Conservation (phyloP, 345 rosid species). For the Brassica cretica region DNA sequence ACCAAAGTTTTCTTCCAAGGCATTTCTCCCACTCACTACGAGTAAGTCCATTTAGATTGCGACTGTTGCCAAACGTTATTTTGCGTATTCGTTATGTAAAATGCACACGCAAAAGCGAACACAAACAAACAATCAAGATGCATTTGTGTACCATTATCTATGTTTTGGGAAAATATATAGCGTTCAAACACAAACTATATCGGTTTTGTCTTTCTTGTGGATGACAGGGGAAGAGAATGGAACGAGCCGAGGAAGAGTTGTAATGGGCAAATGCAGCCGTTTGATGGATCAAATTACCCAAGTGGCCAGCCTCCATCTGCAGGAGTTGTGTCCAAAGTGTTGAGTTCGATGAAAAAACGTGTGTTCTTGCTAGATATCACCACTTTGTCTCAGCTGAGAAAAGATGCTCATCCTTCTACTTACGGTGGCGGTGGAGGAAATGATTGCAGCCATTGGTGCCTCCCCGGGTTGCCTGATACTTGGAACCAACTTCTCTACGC, state of each 20-base stretch:
- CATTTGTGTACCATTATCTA: background rate
- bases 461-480: conserved; percentile 93
- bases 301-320: conserved; percentile 69
- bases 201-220: background rate
- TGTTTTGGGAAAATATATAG: background rate
- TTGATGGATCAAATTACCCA: conserved; percentile 71
- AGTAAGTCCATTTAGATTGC: conserved; percentile 52
- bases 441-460: conserved; percentile 99
- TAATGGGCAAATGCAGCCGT: conserved; percentile 61
- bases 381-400: conserved; percentile 79
- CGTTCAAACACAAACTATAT: background rate
- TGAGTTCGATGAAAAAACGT: conserved; percentile 51
- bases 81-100: background rate
- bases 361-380: conserved; percentile 86
- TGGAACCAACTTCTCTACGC: conserved; percentile 97
- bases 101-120: background rate
- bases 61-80: background rate
- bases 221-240: conserved; percentile 87
- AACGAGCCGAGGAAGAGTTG: conserved; percentile 68
- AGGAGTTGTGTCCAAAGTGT: conserved; percentile 57
- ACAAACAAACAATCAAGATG: background rate
- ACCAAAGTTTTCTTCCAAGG: conserved; percentile 93
- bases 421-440: conserved; percentile 57
- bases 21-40: conserved; percentile 91
- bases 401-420: conserved; percentile 86